These are phyloP conservation scores for Olyra latifolia DNA, from an alignment of 176 grass and related monocot species.

Conservation along the genomic window DNA sequence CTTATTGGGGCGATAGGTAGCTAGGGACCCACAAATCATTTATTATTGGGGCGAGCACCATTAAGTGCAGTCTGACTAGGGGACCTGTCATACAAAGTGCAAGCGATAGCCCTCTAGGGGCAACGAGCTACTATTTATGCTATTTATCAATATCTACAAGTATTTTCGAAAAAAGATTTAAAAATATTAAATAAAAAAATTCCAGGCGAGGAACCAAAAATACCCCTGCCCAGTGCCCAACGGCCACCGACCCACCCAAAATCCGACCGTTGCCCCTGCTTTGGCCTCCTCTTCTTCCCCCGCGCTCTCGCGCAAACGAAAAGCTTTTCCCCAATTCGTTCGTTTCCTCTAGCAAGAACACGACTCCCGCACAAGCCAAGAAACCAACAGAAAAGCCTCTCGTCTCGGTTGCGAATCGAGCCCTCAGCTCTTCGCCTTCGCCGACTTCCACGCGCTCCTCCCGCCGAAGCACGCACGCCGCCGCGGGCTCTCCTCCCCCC, in stretches of 20 bases:
- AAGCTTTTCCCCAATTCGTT: neutral
- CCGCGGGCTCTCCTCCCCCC: neutral
- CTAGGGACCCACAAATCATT: too few relatives aligned
- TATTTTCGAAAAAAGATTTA: too few relatives aligned
- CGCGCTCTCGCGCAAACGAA: neutral
- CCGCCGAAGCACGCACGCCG: too few relatives aligned
- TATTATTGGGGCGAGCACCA: too few relatives aligned
- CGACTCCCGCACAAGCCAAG: neutral
- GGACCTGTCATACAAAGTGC: too few relatives aligned
- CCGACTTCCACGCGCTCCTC: neutral
- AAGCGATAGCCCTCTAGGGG: too few relatives aligned
- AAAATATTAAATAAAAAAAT: too few relatives aligned
- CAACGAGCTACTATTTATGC: too few relatives aligned
- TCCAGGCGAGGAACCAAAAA: too few relatives aligned
- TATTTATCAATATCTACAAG: too few relatives aligned
- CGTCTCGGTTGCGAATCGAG: neutral
- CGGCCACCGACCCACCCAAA: neutral
- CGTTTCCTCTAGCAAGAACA: neutral
- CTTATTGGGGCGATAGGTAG: too few relatives aligned
- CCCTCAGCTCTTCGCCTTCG: neutral
- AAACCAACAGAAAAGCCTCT: neutral
- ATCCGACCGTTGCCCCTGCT: conserved; percentile 48
- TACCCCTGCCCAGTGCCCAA: neutral
- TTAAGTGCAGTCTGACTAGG: too few relatives aligned
- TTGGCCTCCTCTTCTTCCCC: neutral